Evolutionary conservation across 495 filamentous ascomycete species (phyloP), one percentile per base, ranked within the genome.

Genomic region (Tuber calosporum): DNA sequence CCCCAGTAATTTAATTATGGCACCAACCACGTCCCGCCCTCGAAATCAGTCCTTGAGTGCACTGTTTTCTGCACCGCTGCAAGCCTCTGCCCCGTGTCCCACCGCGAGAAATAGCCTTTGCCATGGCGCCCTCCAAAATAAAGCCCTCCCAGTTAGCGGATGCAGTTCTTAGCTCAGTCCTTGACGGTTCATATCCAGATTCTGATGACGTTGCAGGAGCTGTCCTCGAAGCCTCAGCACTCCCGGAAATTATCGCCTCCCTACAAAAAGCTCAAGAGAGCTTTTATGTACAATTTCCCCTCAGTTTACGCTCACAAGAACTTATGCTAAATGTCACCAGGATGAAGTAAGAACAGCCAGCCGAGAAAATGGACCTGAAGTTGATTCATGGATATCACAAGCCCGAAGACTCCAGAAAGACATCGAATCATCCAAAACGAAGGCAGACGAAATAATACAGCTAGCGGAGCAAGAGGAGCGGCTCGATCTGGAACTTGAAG

Each of bases 331-430:
- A n/a, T 42, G 58, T 34, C 58, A 53, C 75, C 79, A 91, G 88
- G 82, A 83, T 66, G 85, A 89, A 72, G 88, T 92, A 42, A 87
- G 86, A 72, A 82, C 80, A 41, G 76, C 88, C 7, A 90, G 88
- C 81, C 85, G 84, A 38, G 84, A 86, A 62, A 87, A 86, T 73
- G 87, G 86, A 40, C 85, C 88, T 43, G 88, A 90, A 77, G 85
- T 90, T 77, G 90, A 92, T 81, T 87, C 86, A 30, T 92, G 90
- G 90, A 90, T 92, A 70, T 79, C 83, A n/a, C 88, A 90, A 82
- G 90, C 90, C 30, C 87, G 86, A 80, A 86, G 88, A 74, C 85
- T 92, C 9, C 88, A 88, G 74, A 81, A 81, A 17, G 90, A 92
- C 74, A 90, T 92, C 53, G 85, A 89, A 76, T 83, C 84, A 30